These are phyloP conservation scores for Fusarium sterilihyphosum DNA, from an alignment of 2,329 filamentous ascomycete species.

Conservation along the genomic window DNA sequence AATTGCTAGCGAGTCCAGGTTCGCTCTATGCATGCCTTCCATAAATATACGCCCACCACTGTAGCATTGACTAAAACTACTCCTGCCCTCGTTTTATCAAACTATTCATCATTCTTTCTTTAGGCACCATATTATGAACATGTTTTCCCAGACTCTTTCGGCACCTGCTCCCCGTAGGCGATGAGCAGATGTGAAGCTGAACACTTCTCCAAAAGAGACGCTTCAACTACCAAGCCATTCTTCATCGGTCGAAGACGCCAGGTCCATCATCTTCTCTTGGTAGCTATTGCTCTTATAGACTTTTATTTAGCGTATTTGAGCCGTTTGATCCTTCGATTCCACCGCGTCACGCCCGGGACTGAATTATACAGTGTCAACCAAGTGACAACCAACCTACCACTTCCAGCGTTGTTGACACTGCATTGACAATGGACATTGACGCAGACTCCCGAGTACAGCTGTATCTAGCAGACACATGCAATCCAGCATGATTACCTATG, in stretches of 20 bases:
- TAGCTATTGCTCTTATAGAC: accelerated
- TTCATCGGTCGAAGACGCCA: neutral
- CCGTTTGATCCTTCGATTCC: neutral
- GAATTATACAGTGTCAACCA: neutral
- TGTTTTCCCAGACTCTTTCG: too few relatives aligned
- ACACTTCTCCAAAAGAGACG: neutral
- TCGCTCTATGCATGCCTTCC: too few relatives aligned
- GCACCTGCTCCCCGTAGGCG: too few relatives aligned
- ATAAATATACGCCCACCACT: too few relatives aligned
- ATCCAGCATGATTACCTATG: too few relatives aligned
- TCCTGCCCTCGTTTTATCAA: too few relatives aligned
- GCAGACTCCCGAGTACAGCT: neutral
- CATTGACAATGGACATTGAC: too few relatives aligned
- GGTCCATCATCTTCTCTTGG: neutral
- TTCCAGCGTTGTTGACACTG: neutral
- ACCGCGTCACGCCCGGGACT: neutral
- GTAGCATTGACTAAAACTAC: too few relatives aligned
- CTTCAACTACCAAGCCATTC: neutral
- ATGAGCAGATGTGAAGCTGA: neutral
- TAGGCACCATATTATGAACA: too few relatives aligned
- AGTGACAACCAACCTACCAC: neutral
- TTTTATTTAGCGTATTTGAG: neutral
- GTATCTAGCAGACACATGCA: too few relatives aligned
- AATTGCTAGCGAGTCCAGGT: accelerated
- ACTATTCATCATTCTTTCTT: too few relatives aligned